A percentile compares a stretch with the other conserved stretches of the same genome.
Evolutionary conservation across 208 protist species (phyloP).

Genomic region (Lotmaria passim): DNA sequence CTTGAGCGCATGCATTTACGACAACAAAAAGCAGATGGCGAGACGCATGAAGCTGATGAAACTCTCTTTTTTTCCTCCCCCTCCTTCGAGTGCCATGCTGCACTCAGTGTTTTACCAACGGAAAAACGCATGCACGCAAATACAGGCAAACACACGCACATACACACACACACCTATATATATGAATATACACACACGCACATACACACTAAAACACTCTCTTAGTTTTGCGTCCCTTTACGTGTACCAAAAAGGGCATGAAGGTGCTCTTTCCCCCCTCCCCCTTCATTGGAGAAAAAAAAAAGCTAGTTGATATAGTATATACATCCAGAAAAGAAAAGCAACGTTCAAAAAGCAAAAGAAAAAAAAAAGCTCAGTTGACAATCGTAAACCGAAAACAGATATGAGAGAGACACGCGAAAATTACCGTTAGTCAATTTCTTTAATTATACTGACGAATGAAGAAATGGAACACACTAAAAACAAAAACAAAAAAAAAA

Average conservation of each 20-base stretch:
- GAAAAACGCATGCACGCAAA: background rate
- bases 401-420: conserved; percentile 25
- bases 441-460: conserved; percentile 10
- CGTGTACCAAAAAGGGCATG: background rate
- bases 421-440: conserved; percentile 1
- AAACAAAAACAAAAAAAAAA: background rate
- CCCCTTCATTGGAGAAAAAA: too few species aligned
- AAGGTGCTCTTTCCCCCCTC: too few species aligned
- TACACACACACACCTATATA: background rate
- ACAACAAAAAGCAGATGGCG: conserved; percentile 1
- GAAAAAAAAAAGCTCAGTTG: conserved; percentile 21
- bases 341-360: background rate
- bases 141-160: conserved; percentile 8
- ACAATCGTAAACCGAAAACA: conserved; percentile 33
- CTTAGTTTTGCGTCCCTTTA: too few species aligned
- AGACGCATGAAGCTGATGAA: background rate
- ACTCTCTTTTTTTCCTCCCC: too few species aligned
- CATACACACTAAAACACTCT: too few species aligned
- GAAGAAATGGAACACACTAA: conserved; percentile 1
- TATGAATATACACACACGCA: background rate
- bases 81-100: too few species aligned
- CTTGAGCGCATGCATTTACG: too few species aligned
- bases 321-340: conserved; percentile 2
- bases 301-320: too few species aligned
- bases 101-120: too few species aligned